Percentiles rank a stretch among this genome's conserved stretches.
phyloP scores from a whole-genome alignment of 257 asterid genomes.

The Solanum ossicruentum region DNA sequence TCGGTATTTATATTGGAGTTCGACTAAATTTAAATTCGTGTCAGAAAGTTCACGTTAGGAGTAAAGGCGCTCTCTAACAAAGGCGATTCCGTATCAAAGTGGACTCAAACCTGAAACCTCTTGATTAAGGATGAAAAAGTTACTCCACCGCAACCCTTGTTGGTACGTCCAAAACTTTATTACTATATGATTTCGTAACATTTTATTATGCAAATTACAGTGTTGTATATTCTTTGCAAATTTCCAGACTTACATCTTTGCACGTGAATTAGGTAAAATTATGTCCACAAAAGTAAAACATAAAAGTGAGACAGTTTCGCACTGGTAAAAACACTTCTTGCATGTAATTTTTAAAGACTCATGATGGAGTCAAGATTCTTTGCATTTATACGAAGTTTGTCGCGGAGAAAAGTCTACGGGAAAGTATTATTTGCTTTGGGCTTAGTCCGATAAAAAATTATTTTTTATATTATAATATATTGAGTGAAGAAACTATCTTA shows the following conservation, averaged over 20 bases:
- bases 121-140: too few relatives aligned
- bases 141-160: too few relatives aligned
- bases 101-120: too few relatives aligned
- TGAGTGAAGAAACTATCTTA: too few relatives aligned
- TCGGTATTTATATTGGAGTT: too few relatives aligned
- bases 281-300: neutral
- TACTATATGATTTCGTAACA: neutral
- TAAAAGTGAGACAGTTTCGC: neutral
- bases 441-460: too few relatives aligned
- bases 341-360: neutral
- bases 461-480: neutral
- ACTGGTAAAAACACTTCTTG: neutral
- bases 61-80: too few relatives aligned
- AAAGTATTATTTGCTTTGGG: neutral
- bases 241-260: neutral
- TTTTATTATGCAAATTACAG: neutral
- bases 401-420: neutral
- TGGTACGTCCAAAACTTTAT: neutral
- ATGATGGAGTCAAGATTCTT: neutral
- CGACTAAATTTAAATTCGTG: too few relatives aligned
- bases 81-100: rapidly evolving
- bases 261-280: neutral
- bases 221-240: neutral
- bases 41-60: rapidly evolving
- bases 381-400: neutral